phyloP scores from a whole-genome alignment of 371 early-diverging fungal genomes.

The Fennellomyces sp. region DNA sequence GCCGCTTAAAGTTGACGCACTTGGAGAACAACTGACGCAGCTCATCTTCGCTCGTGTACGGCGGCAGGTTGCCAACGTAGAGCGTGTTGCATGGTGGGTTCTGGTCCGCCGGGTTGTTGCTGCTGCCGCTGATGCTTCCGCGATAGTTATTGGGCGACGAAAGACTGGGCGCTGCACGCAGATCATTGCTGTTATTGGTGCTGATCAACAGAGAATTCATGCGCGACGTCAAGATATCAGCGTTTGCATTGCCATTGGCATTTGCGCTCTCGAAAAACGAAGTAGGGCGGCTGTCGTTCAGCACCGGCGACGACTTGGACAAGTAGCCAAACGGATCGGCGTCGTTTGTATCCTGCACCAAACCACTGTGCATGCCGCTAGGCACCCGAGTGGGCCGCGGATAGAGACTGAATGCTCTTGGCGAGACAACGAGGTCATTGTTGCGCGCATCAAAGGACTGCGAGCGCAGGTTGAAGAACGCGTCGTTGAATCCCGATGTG shows the following conservation, averaged over 20 bases:
- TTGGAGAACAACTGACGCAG: conserved; percentile 77
- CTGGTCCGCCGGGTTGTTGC: conserved; percentile 60
- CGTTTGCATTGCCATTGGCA: background rate
- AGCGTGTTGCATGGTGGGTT: conserved; percentile 97
- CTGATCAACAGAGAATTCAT: conserved; percentile 16
- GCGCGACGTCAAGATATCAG: conserved; percentile 11
- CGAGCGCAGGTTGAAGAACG: conserved; percentile 32
- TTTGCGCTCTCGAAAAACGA: conserved; percentile 1
- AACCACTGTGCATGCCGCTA: background rate
- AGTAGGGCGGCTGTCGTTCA: conserved; percentile 16
- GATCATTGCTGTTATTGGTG: background rate
- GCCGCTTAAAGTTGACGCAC: conserved; percentile 84
- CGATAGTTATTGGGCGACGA: conserved; percentile 19
- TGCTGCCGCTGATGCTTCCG: conserved; percentile 13
- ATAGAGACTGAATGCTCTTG: conserved; percentile 29
- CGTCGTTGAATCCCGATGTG: conserved; percentile 29
- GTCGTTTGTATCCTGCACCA: conserved; percentile 54
- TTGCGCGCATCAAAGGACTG: conserved; percentile 37
- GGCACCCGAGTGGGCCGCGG: conserved; percentile 1
- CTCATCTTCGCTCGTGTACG: conserved; percentile 86
- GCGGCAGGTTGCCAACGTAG: conserved; percentile 93
- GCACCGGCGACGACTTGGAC: conserved; percentile 73
- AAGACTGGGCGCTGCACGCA: conserved; percentile 11
- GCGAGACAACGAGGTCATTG: conserved; percentile 18
- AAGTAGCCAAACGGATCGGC: conserved; percentile 92